Base-by-base conservation (phyloP, 2,329 filamentous ascomycete genomes). In the Penicillium occitanis region DNA sequence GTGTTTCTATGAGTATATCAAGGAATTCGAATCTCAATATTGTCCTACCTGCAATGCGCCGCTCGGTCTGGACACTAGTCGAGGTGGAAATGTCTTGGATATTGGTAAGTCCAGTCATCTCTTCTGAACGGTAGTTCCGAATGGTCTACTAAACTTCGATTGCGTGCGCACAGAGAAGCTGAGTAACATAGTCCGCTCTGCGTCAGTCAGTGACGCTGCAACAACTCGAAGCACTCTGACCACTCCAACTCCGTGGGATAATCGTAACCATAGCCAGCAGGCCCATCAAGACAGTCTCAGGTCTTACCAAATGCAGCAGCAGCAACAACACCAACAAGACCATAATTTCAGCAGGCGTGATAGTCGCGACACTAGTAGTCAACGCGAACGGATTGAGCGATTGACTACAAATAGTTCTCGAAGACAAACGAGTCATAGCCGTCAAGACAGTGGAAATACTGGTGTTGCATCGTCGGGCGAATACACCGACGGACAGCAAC, bases 1-100 rank as follows among this genome's bases (percentile, higher is more conserved):
- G 42, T 99, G 95, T 80, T 98, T 99, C 77, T 98, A 98, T 81
- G 95, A 99, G 79, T 97, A 96, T 76, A 96, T 99, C 73, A 91
- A 92, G 74, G 94, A 97, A 75, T 91, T 94, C 67, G 93, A 98
- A 71, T 91, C 91, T 63, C 93, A 98, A 74, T 93, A 92, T 74
- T 99, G 95, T 79, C 95, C 95, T 33, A 91, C 91, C 70, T 99
- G 95, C 79, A 91, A 97, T 82, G 91, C 93, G 69, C 93, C 95
- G 22, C 82, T 99, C 62, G 92, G 93, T 68, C 83, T 99, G 51
- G 95, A 99, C 79, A 95, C 93, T 6, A 97, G 92, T 77, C 87
- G 95, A 69, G 93, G 93, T 67, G 93, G 93, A 70, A 97, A 97
- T 82, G 90, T 97, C 63, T 83, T 97, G 71, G 92, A 97, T 80